Evolutionary conservation across 495 filamentous ascomycete genomes (phyloP), one percentile per base, ranked within the genome.

Genomic region (Talaromyces thailandensis): DNA sequence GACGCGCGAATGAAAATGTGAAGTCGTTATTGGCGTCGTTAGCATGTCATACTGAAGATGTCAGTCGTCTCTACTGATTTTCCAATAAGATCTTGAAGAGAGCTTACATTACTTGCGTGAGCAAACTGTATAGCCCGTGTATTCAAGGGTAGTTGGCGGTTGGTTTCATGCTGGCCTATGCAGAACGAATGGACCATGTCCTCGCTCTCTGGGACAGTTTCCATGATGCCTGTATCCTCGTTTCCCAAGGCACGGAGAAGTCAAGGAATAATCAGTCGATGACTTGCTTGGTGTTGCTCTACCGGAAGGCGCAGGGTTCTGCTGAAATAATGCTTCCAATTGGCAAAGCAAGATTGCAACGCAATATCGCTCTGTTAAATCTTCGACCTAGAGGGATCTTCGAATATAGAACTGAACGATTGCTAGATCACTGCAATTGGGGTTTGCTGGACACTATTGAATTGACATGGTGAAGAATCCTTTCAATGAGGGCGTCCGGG

Each of bases 21-120:
- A 68, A 56, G 88, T 97, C 2, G 94, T 96, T 65, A 98, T 92
- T 9, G 90, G 89, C 0, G 85, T 87, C 0, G 93, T 96, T 67
- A 96, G 82, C 82, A 96, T 91, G 71, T 94, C 88, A 84, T 98
- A 98, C 91, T 98, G 65, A 63, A 35, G 7, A 53, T 51, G 55
- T 69, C 55, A 64, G 63, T 23, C 28, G 37, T 25, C 58, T 11
- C 18, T 24, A 51, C 1, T 1, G 3, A 28, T 14, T 16, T 12
- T 6, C 7, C 24, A 12, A 14, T 26, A 28, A 14, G 51, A 55
- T 55, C 1, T 14, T 16, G 12, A 2, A 48, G 57, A 60, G 64
- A 68, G 68, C 77, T 60, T 64, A 83, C 78, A 65, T 77, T 78
- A 61, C 73, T 78, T 62, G 80, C 86, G 62, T 92, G 85, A 2